Base-by-base conservation (phyloP, 2,329 filamentous ascomycete genomes). In the Ceratocystiopsis minuta region DNA sequence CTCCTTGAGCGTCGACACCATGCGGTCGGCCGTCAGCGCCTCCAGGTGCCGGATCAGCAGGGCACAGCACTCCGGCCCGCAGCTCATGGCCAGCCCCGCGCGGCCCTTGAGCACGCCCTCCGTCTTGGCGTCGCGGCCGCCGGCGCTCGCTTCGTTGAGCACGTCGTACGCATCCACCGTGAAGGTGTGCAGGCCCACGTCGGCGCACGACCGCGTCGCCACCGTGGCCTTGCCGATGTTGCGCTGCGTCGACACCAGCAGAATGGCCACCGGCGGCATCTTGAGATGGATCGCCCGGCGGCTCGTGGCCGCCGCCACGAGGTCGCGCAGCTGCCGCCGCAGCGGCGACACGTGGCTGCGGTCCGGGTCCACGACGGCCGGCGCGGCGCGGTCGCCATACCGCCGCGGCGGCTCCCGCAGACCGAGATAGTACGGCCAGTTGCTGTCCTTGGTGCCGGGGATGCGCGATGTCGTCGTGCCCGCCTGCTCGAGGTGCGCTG, bases 141-240 rank as follows among this genome's bases (percentile, higher is more conserved):
- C 85, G 1, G 80, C 80, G 37, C 80, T 80, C 14, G 85, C 84
- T 56, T 96, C 88, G n/a, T 85, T 88, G 5, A 94, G 66, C 36
- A 98, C 84, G 52, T 98, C 90, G 53, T 93, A 94, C 0, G 84
- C 82, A 56, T 96, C 86, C 41, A 98, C 82, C 1, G 74, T 62
- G 55, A 94, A 96, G 0, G 78, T 81, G 56, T 98, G 90, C 15
- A 96, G 66, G 4, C 90, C 90, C 47, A 95, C 79, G 52, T 95
- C 88, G 3, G 80, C 72, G 56, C 86, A 93, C 5, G 87, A 86
- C 36, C 75, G 72, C 1, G 66, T 68, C 0, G 84, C 84, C 17
- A 86, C 62, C 3, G 78, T 81, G n/a, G 82, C 69, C 57, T 98
- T 98, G 39, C 90, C 90, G 50, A 96, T 93, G 46, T 84, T 83